Evolutionary conservation across 2,329 filamentous ascomycete species (phyloP).

Genomic region (Coniella vitis): DNA sequence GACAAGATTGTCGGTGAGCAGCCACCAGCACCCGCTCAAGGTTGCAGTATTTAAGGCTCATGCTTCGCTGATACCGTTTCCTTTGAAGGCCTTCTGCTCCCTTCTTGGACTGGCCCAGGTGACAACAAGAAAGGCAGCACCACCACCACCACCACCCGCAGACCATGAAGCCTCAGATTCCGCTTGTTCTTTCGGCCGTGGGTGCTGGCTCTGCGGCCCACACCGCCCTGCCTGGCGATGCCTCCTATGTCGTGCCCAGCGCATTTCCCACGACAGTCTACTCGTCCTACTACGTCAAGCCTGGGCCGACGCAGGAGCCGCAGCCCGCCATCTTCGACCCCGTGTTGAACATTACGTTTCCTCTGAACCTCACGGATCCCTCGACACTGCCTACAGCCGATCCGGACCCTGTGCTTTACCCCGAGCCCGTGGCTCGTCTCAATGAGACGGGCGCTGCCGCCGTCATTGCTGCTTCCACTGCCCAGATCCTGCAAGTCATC

Average conservation of each 20-base stretch:
- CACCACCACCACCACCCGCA: too few relatives aligned
- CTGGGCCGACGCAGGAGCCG: conserved; percentile 26
- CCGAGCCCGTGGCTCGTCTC: conserved; percentile 38
- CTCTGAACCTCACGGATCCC: conserved; percentile 47
- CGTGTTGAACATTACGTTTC: conserved; percentile 46
- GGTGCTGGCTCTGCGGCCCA: conserved; percentile 4
- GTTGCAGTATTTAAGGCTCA: too few relatives aligned
- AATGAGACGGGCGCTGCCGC: conserved; percentile 30
- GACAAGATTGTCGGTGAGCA: too few relatives aligned
- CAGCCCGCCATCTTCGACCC: conserved; percentile 42
- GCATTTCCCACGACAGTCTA: conserved; percentile 45
- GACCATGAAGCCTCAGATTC: conserved; percentile 10
- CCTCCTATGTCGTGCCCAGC: conserved; percentile 34
- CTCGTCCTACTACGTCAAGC: conserved; percentile 38
- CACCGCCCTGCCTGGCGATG: conserved; percentile 24
- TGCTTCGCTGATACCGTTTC: too few relatives aligned
- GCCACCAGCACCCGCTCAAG: too few relatives aligned
- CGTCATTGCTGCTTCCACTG: conserved; percentile 34
- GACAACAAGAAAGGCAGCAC: background rate
- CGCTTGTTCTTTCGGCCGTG: conserved; percentile 9
- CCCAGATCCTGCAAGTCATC: conserved; percentile 40
- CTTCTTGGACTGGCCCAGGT: background rate
- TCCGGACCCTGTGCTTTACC: conserved; percentile 44
- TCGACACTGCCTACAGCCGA: conserved; percentile 41
- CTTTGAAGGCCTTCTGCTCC: too few relatives aligned